These are phyloP conservation scores for Metrosideros polymorpha DNA, from an alignment of 441 rosid genomes.

Conservation along the genomic window DNA sequence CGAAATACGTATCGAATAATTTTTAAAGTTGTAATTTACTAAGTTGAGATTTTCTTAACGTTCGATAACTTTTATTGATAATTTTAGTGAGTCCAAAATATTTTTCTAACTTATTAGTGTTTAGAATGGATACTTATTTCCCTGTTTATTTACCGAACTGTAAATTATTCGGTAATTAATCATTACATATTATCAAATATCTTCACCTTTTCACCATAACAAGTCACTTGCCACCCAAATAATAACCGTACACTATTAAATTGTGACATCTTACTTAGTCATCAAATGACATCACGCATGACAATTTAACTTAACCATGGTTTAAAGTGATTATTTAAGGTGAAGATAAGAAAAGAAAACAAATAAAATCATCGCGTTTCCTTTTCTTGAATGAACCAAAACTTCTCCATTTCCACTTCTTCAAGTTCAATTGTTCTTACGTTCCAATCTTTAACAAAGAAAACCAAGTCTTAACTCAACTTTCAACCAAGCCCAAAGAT, in stretches of 20 bases:
- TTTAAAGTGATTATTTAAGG: not conserved
- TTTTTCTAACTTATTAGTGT: no score
- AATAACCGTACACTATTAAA: no score
- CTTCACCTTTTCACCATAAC: no score
- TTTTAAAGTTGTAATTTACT: not conserved
- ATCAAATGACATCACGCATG: not conserved
- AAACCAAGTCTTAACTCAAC: not conserved
- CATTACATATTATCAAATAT: no score
- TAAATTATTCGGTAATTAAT: no score
- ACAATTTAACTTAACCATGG: not conserved
- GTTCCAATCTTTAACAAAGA: not conserved
- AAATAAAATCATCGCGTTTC: no score
- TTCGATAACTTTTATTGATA: no score
- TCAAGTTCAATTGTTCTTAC: not conserved
- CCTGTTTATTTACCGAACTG: no score
- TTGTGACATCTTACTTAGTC: no score
- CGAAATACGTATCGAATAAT: not conserved
- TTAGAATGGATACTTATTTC: no score
- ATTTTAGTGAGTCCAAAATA: no score
- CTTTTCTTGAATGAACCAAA: not conserved
- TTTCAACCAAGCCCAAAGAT: not conserved
- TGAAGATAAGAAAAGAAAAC: not conserved
- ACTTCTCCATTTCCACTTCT: not conserved
- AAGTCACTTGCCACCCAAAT: no score
- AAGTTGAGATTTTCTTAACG: not conserved